Evolutionary conservation across 345 rosid species (phyloP).

Genomic region (Eucalyptus caleyi): DNA sequence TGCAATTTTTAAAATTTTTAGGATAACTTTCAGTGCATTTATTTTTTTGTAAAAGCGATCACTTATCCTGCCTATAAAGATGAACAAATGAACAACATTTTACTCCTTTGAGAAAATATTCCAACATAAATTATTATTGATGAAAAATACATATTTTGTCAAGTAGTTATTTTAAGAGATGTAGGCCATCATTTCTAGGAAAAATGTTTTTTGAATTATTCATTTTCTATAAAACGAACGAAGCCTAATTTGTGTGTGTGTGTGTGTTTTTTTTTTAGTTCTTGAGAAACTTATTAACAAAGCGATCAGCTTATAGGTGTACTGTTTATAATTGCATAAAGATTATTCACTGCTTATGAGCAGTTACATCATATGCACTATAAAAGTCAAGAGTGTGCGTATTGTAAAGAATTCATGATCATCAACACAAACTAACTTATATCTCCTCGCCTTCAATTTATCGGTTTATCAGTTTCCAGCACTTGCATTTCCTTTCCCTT

Average conservation of each 20-base stretch:
- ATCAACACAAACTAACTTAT: not conserved
- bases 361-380: not conserved
- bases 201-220: too few relatives aligned
- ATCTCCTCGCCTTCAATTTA: not conserved
- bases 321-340: too few relatives aligned
- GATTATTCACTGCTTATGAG: not conserved
- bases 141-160: fast-evolving
- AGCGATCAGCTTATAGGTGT: too few relatives aligned
- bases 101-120: fast-evolving
- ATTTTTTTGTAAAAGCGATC: too few relatives aligned
- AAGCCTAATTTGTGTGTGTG: not conserved
- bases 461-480: not conserved
- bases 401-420: not conserved
- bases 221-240: too few relatives aligned
- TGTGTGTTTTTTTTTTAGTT: too few relatives aligned
- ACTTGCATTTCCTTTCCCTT: not conserved
- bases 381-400: not conserved
- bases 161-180: too few relatives aligned
- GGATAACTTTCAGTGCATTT: too few relatives aligned
- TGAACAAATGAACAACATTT: fast-evolving
- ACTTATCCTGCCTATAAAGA: fast-evolving
- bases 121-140: not conserved
- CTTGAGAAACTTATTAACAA: too few relatives aligned
- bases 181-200: not conserved
- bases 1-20: too few relatives aligned